These are phyloP conservation scores for Tuber melanosporum DNA, from an alignment of 495 filamentous ascomycete genomes.

Conservation along the genomic window DNA sequence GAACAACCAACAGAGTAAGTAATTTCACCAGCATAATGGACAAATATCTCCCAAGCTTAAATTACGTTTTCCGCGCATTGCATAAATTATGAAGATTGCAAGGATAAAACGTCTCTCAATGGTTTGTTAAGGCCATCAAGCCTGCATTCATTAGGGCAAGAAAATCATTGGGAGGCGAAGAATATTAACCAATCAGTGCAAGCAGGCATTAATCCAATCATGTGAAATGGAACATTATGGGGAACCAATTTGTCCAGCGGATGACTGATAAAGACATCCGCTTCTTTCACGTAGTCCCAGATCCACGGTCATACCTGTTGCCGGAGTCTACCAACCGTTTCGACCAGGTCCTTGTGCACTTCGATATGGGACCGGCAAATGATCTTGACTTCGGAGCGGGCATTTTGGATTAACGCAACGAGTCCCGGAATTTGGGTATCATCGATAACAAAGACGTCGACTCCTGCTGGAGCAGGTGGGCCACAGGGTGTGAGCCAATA, in stretches of 20 bases:
- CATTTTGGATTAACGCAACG: slow-evolving; percentile 66
- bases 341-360: slow-evolving; percentile 69
- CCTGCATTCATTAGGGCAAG: slow-evolving; percentile 44
- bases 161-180: background rate
- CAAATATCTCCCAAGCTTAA: background rate
- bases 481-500: slow-evolving; percentile 71
- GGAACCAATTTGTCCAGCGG: slow-evolving; percentile 76
- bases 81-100: slow-evolving; percentile 65
- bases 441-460: slow-evolving; percentile 73
- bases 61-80: slow-evolving; percentile 53
- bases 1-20: slow-evolving; percentile 15
- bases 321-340: slow-evolving; percentile 55
- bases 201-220: slow-evolving; percentile 72
- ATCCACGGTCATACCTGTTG: slow-evolving; percentile 70
- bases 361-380: slow-evolving; percentile 82
- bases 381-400: slow-evolving; percentile 65
- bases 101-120: slow-evolving; percentile 65
- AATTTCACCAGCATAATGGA: background rate
- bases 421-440: slow-evolving; percentile 87
- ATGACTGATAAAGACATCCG: slow-evolving; percentile 79
- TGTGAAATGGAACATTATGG: slow-evolving; percentile 55
- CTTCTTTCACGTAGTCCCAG: slow-evolving; percentile 62
- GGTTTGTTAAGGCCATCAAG: slow-evolving; percentile 81
- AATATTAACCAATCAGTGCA: slow-evolving; percentile 66
- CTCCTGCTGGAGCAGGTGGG: slow-evolving; percentile 67